These are phyloP conservation scores for Lunularia cruciata DNA, from an alignment of 225 moss, liverwort and hornwort species.

Conservation along the genomic window DNA sequence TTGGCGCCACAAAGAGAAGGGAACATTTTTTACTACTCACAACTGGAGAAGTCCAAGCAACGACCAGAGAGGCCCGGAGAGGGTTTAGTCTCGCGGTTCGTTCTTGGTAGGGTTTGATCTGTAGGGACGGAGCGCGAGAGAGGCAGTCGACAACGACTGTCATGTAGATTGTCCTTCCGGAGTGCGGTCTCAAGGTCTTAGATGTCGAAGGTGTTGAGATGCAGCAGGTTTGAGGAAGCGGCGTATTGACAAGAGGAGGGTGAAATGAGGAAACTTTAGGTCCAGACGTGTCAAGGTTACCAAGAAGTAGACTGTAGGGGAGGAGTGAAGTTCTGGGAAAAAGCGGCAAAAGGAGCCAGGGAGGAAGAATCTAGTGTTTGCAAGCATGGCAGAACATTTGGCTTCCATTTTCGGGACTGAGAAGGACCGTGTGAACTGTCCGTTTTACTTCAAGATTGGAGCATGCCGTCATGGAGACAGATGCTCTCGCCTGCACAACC, in stretches of 20 bases:
- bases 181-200: not conserved
- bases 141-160: not conserved
- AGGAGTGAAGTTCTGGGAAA: not conserved
- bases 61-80: not conserved
- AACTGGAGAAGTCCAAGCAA: not conserved
- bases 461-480: slow-evolving; percentile 95
- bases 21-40: no score
- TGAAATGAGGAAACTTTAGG: not conserved
- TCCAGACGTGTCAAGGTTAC: not conserved
- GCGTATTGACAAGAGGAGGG: not conserved
- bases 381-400: slow-evolving; percentile 86
- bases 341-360: not conserved
- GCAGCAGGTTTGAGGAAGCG: not conserved
- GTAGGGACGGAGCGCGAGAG: not conserved
- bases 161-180: no score
- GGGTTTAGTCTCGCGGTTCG: slow-evolving; percentile 5
- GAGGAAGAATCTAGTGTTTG: not conserved
- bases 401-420: slow-evolving; percentile 97
- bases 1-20: slow-evolving; percentile 1
- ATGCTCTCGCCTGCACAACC: slow-evolving; percentile 89
- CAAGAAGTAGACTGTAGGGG: not conserved
- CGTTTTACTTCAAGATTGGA: slow-evolving; percentile 97
- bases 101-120: slow-evolving; percentile 22
- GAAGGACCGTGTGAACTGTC: slow-evolving; percentile 96
- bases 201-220: not conserved